Base-by-base conservation (phyloP, 306 rosid genomes). In the Acmispon strigosus region DNA sequence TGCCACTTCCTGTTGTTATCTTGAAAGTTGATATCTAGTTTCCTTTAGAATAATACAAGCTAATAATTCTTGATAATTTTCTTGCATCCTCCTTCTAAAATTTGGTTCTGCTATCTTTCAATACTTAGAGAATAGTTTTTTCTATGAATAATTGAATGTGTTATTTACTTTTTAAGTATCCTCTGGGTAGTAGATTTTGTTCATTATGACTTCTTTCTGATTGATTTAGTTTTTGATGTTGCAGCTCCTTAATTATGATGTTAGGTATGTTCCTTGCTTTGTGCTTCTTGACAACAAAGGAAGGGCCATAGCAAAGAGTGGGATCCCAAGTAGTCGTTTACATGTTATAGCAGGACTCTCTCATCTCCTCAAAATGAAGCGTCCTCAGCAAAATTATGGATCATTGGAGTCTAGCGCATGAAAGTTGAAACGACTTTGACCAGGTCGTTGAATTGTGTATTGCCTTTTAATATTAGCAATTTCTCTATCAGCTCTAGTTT, bases 181-280 rank as follows among this genome's bases (percentile, higher is more conserved):
- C 34, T 11, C 0, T 14, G 27, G 22, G 29, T 32, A 16, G 17
- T 22, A 15, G n/a, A 32, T 16, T 66, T 52, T 36, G 13, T 68
- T 19, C 37, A 60, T 34, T 48, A 12, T 71, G 68, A 49, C 10
- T 37, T 32, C 13, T 48, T 61, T 54, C 73, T 78, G 80, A 65
- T 39, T 48, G 29, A 43, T 24, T 69, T 47, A 29, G 45, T 58
- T 27, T 8, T 49, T 78, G 27, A 24, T 55, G 15, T 41, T 88
- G 87, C 90, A 92, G 98, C 86, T 88, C 50, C 92, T 92, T 70
- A 87, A 88, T 72, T 92, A 92, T 72, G 98, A 82, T 74, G 86
- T 92, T 41, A 72, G 81, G 60, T 92, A 92, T 72, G 98, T 92
- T 24, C 98, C 96, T 8, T 92, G 96, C 86, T 92, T 92, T 72